These are phyloP conservation scores for Ophiosphaerella herpotricha DNA, from an alignment of 2,329 filamentous ascomycete species.

Conservation along the genomic window DNA sequence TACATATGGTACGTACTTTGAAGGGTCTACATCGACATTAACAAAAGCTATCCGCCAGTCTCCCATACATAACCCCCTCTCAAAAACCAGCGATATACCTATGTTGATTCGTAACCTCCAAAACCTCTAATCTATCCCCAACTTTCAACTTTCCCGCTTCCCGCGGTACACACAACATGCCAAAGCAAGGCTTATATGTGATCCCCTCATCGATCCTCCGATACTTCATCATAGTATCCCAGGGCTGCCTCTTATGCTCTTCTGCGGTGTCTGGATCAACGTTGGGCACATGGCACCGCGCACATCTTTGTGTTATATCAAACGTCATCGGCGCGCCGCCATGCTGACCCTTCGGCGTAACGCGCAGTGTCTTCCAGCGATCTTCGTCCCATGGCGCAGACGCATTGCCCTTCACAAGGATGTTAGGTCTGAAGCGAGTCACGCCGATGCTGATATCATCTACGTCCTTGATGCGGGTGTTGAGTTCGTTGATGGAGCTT, in stretches of 20 bases:
- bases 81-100: constrained; percentile 53
- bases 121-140: constrained; percentile 63
- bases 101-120: constrained; percentile 62
- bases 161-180: constrained; percentile 66
- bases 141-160: constrained; percentile 62
- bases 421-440: constrained; percentile 64
- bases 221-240: constrained; percentile 66
- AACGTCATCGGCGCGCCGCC: constrained; percentile 47
- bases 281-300: constrained; percentile 67
- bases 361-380: constrained; percentile 63
- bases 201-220: constrained; percentile 63
- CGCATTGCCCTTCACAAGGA: constrained; percentile 58
- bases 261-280: constrained; percentile 66
- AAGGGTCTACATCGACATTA: background rate
- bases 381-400: constrained; percentile 65
- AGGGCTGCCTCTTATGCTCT: constrained; percentile 64
- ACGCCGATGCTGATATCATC: constrained; percentile 61
- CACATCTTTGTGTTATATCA: constrained; percentile 64
- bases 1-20: too few relatives aligned
- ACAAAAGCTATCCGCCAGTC: background rate
- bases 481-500: constrained; percentile 62
- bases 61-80: background rate
- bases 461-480: constrained; percentile 53
- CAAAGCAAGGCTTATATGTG: constrained; percentile 69
- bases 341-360: constrained; percentile 28